Evolutionary conservation across 2,329 filamentous ascomycete genomes (phyloP), one percentile per base, ranked within the genome.

Genomic region (Aschersonia sp.): DNA sequence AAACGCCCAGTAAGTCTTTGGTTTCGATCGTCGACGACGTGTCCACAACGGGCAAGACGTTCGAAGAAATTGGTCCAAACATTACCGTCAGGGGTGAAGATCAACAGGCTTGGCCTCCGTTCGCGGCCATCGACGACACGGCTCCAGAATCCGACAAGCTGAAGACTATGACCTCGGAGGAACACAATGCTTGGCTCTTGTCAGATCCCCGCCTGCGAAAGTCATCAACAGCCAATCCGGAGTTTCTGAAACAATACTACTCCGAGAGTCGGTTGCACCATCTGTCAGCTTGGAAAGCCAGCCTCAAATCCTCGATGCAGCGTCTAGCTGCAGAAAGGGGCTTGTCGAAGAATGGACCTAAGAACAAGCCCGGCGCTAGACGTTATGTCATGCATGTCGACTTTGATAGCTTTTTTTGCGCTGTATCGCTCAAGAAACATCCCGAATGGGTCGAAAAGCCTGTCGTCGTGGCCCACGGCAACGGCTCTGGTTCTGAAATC

Each of bases 401-500:
- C 60, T 98, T 98, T 62, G 94, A 98, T 65, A 92, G 88, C 63
- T 98, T 98, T 66, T 98, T 98, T 64, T 95, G 89, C 50, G 87
- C 94, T 0, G 87, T 98, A 0, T 95, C 92, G 1, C 60, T 79
- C 11, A 87, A 88, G 56, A 84, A 80, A 47, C 73, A 81, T 30
- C 88, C 90, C 0, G 79, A 94, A 22, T 82, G 78, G 50, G 69
- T 72, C 40, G 81, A 85, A 45, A 90, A 88, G 58, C 92, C 94
- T 0, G 80, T 84, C 2, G 92, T 86, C 1, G 85, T 98, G 35
- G 90, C 92, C 4, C 92, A 98, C 59, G 84, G 90, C 5, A 76
- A 75, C 43, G 90, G 90, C 0, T 79, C 77, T 30, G 87, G 87
- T 0, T 95, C 90, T 0, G 92, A 98, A 60, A 97, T 98, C 57